Conservation (phyloP, 1,284 basidiomycete genomes). For the Coniferiporia weirii region DNA sequence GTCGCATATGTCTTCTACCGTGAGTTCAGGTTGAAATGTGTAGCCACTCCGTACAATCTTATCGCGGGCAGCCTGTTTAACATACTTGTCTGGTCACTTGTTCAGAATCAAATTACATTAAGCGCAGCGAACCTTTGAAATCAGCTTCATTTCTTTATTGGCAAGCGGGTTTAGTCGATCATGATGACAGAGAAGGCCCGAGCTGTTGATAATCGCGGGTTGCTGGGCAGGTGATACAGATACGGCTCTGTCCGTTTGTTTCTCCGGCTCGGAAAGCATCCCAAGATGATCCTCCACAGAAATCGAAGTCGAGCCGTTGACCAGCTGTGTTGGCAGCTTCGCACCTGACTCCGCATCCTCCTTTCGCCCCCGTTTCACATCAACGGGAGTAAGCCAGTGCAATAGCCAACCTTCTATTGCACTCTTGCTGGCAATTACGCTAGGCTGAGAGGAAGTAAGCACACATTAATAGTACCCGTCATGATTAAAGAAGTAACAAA, state of each 20-base stretch:
- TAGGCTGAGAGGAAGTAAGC: constrained; percentile 2
- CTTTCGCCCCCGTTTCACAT: background rate
- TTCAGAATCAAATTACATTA: background rate
- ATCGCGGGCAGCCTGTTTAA: constrained; percentile 8
- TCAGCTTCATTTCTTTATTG: constrained; percentile 58
- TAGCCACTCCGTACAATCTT: constrained; percentile 9
- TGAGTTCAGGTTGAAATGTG: constrained; percentile 9
- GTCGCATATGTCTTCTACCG: constrained; percentile 50
- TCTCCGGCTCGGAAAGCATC: background rate
- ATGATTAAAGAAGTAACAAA: constrained; percentile 24
- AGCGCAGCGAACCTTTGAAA: constrained; percentile 39
- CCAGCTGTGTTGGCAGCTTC: background rate
- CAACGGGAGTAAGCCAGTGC: constrained; percentile 30
- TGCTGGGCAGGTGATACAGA: constrained; percentile 2
- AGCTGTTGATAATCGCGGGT: constrained; percentile 21
- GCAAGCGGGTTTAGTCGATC: constrained; percentile 51
- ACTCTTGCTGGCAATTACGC: constrained; percentile 50
- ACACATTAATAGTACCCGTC: background rate
- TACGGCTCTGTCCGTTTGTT: background rate
- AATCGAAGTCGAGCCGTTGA: background rate
- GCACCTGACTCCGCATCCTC: background rate
- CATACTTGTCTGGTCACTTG: background rate
- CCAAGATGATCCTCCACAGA: background rate
- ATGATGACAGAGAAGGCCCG: constrained; percentile 56
- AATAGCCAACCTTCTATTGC: constrained; percentile 60